Evolutionary conservation across 805 yeast genomes (phyloP).

Genomic region (Geotrichum ghanense): DNA sequence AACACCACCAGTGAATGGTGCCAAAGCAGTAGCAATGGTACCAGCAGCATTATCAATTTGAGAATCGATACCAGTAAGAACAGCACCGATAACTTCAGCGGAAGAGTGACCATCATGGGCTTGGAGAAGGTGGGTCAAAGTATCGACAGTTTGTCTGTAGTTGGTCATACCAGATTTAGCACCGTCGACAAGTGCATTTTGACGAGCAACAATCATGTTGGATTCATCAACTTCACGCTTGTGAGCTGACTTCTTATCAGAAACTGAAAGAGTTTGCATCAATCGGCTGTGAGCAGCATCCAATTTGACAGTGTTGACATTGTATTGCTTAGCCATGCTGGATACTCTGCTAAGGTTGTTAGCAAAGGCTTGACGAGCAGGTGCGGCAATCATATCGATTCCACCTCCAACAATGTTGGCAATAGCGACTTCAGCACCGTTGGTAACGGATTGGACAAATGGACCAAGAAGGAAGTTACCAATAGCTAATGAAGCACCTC

Average conservation of each 20-base stretch:
- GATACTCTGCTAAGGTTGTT: not conserved
- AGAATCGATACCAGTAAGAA: slow-evolving; percentile 24
- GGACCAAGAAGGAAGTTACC: slow-evolving; percentile 18
- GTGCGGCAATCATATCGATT: slow-evolving; percentile 8
- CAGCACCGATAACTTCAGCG: slow-evolving; percentile 10
- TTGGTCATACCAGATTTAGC: slow-evolving; percentile 11
- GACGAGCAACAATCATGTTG: not conserved
- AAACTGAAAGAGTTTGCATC: too few relatives aligned
- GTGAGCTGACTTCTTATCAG: too few relatives aligned
- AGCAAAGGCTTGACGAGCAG: slow-evolving; percentile 2
- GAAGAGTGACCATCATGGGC: slow-evolving; percentile 5
- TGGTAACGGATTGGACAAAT: slow-evolving; percentile 22
- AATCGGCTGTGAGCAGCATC: not conserved
- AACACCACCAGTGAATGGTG: slow-evolving; percentile 19
- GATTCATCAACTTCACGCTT: too few relatives aligned
- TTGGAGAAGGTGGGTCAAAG: not conserved
- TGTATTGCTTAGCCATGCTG: not conserved
- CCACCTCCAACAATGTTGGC: slow-evolving; percentile 14
- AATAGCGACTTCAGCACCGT: slow-evolving; percentile 23
- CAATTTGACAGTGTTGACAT: not conserved
- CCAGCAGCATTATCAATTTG: slow-evolving; percentile 24
- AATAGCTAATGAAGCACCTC: slow-evolving; percentile 17
- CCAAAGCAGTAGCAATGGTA: slow-evolving; percentile 12
- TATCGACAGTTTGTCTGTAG: slow-evolving; percentile 13
- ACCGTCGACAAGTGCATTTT: slow-evolving; percentile 5